Evolutionary conservation across 352 stramenopile species (phyloP).

Genomic region (Paralagenidium karlingii): DNA sequence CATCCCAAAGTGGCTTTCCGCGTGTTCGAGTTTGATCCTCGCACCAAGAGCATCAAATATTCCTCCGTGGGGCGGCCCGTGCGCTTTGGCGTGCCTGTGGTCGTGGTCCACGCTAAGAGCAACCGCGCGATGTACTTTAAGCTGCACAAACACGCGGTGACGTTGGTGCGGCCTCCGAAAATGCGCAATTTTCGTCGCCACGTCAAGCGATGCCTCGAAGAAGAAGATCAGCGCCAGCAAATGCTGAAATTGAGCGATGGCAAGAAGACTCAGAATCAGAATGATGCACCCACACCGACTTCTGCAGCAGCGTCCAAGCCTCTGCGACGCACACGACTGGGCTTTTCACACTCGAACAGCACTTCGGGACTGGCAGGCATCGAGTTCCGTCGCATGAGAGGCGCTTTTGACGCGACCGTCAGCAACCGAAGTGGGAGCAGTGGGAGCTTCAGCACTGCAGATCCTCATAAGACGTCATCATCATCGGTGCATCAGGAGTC

Average conservation of each 20-base stretch:
- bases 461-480: too few relatives aligned
- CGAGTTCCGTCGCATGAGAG: too few relatives aligned
- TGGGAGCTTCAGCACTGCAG: too few relatives aligned
- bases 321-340: neutral
- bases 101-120: slow-evolving; percentile 52
- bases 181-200: slow-evolving; percentile 51
- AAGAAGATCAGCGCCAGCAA: too few relatives aligned
- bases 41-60: slow-evolving; percentile 34
- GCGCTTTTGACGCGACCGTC: too few relatives aligned
- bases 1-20: slow-evolving; percentile 48
- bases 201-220: slow-evolving; percentile 29
- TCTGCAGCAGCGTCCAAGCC: neutral
- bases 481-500: too few relatives aligned
- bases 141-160: slow-evolving; percentile 41
- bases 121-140: slow-evolving; percentile 47
- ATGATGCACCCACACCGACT: slow-evolving; percentile 13
- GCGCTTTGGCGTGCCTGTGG: slow-evolving; percentile 29
- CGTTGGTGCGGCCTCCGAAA: slow-evolving; percentile 48
- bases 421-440: too few relatives aligned
- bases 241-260: too few relatives aligned
- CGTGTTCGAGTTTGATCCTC: slow-evolving; percentile 49
- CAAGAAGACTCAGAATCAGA: slow-evolving; percentile 25
- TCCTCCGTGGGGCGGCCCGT: slow-evolving; percentile 38
- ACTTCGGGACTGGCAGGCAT: too few relatives aligned
- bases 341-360: slow-evolving; percentile 3